Evolutionary conservation across 108 stramenopile species (phyloP), one percentile per base, ranked within the genome.

Genomic region (Stephanodiscus triporus): DNA sequence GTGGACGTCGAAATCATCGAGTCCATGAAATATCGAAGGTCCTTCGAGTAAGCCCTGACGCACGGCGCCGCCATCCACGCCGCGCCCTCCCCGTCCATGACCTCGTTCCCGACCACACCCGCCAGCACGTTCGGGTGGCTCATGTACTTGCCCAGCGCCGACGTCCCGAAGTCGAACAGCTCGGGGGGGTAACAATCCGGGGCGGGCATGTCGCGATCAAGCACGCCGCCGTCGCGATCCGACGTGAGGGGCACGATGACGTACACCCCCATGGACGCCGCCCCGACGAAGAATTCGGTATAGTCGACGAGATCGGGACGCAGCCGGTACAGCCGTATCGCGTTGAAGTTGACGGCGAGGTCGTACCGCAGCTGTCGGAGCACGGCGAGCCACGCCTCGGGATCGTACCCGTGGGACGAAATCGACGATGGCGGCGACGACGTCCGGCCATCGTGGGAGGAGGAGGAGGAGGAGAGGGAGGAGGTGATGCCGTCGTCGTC

Each of bases 51-150:
- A 16, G 72, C 72, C 9, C 70, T 43, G 42, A 89, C 43, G 50
- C 89, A 89, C 11, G 89, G 86, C 2, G 89, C 89, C 9, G 86
- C n/a, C n/a, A n/a, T n/a, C n/a, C n/a, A n/a, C 63, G 27, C 81
- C 87, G 87, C 59, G 10, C 55, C 37, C 14, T 68, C 36, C 16
- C 68, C 66, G 60, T 89, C 86, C 89, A 89, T 87, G 32, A 89
- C 89, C 68, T 89, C 89, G 62, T 89, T 89, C 19, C 87, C 89
- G 17, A 89, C 61, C 27, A 87, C 62, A 20, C 85, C 86, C 6
- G 72, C 87, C 54, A 89, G 29, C 36, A 89, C 72, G 63, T 89
- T 89, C 13, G 89, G 85, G 60, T 84, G 43, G 6, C 77, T 62
- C 49, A 64, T 49, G 42, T 76, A 86, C 13, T 34, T 17, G 6